Conservation (phyloP, 2,329 filamentous ascomycete species). For the Alternaria burnsii region DNA sequence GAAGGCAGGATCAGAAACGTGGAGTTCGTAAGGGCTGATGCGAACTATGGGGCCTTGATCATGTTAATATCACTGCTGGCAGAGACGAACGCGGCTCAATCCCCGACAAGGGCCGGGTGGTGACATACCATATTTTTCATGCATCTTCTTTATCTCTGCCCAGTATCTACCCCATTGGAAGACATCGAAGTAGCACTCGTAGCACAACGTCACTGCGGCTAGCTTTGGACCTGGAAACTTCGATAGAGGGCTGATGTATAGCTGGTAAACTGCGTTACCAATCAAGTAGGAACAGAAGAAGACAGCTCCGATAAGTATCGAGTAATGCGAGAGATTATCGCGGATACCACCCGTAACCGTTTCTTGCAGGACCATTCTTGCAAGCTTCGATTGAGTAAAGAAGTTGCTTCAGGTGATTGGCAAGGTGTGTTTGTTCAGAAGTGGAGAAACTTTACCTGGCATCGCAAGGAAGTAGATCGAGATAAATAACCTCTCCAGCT, state of each 20-base stretch:
- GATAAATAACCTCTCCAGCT: background rate
- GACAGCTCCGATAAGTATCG: background rate
- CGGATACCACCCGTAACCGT: background rate
- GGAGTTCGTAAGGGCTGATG: background rate
- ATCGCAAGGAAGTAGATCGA: background rate
- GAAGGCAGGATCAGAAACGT: background rate
- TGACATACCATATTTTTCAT: background rate
- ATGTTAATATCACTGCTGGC: background rate
- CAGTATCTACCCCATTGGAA: background rate
- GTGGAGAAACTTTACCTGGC: background rate
- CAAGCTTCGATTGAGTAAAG: background rate
- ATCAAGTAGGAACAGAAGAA: background rate
- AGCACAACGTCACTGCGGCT: background rate
- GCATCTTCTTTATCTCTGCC: background rate
- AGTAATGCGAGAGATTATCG: background rate
- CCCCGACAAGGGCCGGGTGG: background rate
- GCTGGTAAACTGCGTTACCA: background rate
- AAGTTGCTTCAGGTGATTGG: background rate
- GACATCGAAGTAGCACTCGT: background rate
- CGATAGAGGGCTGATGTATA: background rate
- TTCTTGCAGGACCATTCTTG: background rate
- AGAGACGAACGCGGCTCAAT: background rate
- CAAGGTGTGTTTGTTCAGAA: background rate
- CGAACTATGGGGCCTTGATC: background rate
- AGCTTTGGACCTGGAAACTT: background rate